Conservation (phyloP, 2,329 filamentous ascomycete species). For the Colletotrichum lindemuthianum region DNA sequence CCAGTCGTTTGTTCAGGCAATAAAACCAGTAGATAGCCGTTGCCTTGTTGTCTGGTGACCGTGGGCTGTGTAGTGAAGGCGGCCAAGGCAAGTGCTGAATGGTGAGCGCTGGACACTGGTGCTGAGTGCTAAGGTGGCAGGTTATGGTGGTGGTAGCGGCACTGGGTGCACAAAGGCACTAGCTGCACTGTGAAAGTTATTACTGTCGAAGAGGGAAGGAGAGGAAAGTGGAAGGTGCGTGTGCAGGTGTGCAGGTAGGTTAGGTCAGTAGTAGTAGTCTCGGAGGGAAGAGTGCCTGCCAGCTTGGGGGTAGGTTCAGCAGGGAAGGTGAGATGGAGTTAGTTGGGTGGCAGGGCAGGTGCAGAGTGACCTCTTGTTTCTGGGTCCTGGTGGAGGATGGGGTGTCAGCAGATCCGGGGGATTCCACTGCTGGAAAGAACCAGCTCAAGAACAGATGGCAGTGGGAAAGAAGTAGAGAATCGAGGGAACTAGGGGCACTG, state of each 20-base stretch:
- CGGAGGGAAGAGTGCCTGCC: conserved; percentile 11
- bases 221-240: conserved; percentile 32
- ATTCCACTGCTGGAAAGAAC: conserved; percentile 23
- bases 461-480: background rate
- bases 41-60: conserved; percentile 15
- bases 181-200: conserved; percentile 36
- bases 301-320: background rate
- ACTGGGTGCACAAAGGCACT: conserved; percentile 27
- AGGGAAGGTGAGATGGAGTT: no score
- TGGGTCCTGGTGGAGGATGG: conserved; percentile 5
- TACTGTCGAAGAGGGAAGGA: conserved; percentile 36
- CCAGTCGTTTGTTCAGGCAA: background rate
- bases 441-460: background rate
- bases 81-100: background rate
- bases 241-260: conserved; percentile 12
- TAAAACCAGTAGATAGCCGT: conserved; percentile 2
- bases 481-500: no score
- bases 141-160: conserved; percentile 36
- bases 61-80: conserved; percentile 12
- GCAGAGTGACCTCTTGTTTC: conserved; percentile 14
- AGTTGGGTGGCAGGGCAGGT: background rate
- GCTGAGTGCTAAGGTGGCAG: conserved; percentile 33
- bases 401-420: conserved; percentile 27
- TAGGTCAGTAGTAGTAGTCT: conserved; percentile 1
- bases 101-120: background rate